A percentile compares a stretch with the other conserved stretches of the same genome.
phyloP scores from a whole-genome alignment of 2,329 filamentous ascomycete genomes.

The Claviceps paspali region DNA sequence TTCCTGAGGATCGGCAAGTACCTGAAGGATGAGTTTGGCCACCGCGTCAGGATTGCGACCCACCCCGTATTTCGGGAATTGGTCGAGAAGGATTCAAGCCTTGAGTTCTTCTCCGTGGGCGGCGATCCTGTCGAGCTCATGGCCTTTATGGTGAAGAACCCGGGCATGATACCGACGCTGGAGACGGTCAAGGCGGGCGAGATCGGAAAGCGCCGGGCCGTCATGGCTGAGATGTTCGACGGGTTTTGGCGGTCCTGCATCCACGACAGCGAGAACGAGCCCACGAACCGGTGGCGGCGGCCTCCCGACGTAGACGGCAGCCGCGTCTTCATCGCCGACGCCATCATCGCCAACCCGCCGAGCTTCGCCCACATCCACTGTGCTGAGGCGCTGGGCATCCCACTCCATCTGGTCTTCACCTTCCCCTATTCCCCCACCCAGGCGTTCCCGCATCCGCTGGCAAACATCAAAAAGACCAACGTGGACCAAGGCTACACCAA shows the following conservation, averaged over 20 bases:
- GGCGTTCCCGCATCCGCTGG: constrained; percentile 62
- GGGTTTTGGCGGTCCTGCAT: constrained; percentile 71
- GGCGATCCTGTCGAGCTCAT: constrained; percentile 70
- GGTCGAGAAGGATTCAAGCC: constrained; percentile 52
- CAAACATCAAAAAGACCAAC: constrained; percentile 58
- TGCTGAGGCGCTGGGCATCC: constrained; percentile 62
- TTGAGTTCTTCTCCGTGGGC: constrained; percentile 70
- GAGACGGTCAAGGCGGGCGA: constrained; percentile 61
- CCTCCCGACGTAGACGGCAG: neutral
- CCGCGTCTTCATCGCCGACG: constrained; percentile 51
- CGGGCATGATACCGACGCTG: constrained; percentile 58
- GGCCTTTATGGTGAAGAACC: constrained; percentile 83
- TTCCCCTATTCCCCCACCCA: constrained; percentile 66
- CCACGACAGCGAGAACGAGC: constrained; percentile 51
- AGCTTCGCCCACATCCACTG: constrained; percentile 68
- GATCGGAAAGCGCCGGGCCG: constrained; percentile 47
- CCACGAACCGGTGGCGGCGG: constrained; percentile 33
- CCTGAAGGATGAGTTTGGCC: constrained; percentile 54
- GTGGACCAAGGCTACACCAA: constrained; percentile 61
- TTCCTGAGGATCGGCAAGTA: constrained; percentile 63
- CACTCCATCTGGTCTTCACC: constrained; percentile 79
- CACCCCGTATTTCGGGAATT: constrained; percentile 67
- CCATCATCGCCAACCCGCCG: constrained; percentile 75
- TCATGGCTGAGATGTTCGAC: constrained; percentile 71
- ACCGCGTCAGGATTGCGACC: constrained; percentile 63